Conservation (phyloP, 805 yeast genomes). For the Wickerhamiella azymoides region DNA sequence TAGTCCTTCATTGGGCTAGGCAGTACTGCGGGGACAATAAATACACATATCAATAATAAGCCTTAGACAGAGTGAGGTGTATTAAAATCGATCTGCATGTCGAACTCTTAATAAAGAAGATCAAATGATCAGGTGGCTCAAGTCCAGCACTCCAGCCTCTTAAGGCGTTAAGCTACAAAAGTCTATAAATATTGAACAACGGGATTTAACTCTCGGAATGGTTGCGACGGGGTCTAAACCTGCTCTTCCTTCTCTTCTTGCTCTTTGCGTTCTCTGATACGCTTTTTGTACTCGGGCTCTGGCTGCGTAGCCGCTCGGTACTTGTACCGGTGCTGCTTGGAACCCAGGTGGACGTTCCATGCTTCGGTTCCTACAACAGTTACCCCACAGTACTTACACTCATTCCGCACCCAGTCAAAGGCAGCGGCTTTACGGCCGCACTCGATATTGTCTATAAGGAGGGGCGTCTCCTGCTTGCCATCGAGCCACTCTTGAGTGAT, state of each 20-base stretch:
- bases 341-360: constrained; percentile 52
- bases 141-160: no score
- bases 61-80: no score
- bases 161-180: no score
- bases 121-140: no score
- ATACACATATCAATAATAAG: no score
- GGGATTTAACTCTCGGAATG: not conserved
- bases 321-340: constrained; percentile 46
- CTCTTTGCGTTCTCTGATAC: not conserved
- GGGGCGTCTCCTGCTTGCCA: constrained; percentile 2
- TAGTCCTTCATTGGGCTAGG: no score
- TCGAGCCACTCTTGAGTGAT: constrained; percentile 34
- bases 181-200: not conserved
- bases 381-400: constrained; percentile 53
- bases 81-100: no score
- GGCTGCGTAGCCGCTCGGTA: not conserved
- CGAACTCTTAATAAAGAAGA: no score
- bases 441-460: constrained; percentile 28
- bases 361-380: constrained; percentile 59
- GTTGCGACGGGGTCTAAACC: not conserved
- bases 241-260: not conserved
- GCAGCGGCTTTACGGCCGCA: constrained; percentile 21
- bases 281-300: not conserved
- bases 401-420: constrained; percentile 47
- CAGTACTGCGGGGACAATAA: no score